These are phyloP conservation scores for Cyberlindnera euphorbiae DNA, from an alignment of 805 yeast species.

Conservation along the genomic window DNA sequence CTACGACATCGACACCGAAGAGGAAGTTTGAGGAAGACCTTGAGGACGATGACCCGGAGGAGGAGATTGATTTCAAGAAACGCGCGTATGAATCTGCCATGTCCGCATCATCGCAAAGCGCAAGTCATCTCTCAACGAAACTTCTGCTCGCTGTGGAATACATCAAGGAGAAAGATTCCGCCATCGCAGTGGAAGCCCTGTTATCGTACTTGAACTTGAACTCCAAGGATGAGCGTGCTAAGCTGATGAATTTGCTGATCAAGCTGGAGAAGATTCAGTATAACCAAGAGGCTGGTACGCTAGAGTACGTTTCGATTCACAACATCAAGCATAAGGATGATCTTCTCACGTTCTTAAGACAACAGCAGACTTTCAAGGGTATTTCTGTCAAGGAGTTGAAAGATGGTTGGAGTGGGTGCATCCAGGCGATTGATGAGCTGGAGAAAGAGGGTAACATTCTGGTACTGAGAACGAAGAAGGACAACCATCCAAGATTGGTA, in stretches of 20 bases:
- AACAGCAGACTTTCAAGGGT: constrained; percentile 86
- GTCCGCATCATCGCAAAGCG: constrained; percentile 3
- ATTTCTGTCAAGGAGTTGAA: constrained; percentile 63
- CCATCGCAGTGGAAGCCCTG: constrained; percentile 62
- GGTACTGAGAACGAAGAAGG: constrained; percentile 88
- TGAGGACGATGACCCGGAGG: constrained; percentile 24
- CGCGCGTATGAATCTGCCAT: constrained; percentile 26
- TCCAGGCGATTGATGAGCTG: constrained; percentile 69
- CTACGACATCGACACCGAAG: constrained; percentile 1
- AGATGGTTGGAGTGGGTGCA: constrained; percentile 94
- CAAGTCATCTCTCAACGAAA: constrained; percentile 75
- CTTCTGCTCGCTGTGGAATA: constrained; percentile 88
- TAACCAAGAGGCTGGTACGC: constrained; percentile 54
- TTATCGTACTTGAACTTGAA: constrained; percentile 55
- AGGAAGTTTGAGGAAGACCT: neutral
- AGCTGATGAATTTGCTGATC: constrained; percentile 64
- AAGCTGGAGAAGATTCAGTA: constrained; percentile 75
- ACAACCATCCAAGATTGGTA: constrained; percentile 83
- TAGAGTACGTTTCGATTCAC: constrained; percentile 85
- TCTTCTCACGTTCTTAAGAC: constrained; percentile 63
- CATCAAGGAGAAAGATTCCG: constrained; percentile 63
- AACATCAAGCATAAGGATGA: constrained; percentile 81
- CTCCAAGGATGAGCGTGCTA: constrained; percentile 49
- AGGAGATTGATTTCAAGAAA: constrained; percentile 22
- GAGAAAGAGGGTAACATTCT: constrained; percentile 75